Evolutionary conservation across 108 stramenopile genomes (phyloP).

Genomic region (Epipyxis sp.): DNA sequence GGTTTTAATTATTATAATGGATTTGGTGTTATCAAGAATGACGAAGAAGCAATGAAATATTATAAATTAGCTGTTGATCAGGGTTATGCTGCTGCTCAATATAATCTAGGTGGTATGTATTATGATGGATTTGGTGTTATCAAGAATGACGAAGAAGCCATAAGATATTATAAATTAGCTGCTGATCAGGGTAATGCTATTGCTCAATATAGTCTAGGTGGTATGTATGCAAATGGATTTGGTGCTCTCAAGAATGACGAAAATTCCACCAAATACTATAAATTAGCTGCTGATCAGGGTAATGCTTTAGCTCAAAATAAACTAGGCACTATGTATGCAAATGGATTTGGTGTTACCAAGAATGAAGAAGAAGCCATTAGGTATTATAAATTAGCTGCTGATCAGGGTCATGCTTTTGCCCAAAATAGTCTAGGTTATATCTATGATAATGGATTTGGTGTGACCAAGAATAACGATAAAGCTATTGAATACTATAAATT

Average conservation of each 20-base stretch:
- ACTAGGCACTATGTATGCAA: neutral
- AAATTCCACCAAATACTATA: neutral
- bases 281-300: neutral
- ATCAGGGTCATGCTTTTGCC: neutral
- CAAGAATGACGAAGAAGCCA: neutral
- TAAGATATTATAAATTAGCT: neutral
- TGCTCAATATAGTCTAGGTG: neutral
- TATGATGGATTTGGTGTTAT: neutral
- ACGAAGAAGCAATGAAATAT: neutral
- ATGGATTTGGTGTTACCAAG: neutral
- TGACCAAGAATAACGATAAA: neutral
- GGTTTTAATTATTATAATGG: neutral
- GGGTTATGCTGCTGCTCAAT: no score
- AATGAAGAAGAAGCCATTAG: neutral
- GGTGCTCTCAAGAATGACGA: neutral
- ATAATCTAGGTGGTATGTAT: neutral
- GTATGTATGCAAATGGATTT: neutral
- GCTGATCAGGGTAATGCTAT: neutral
- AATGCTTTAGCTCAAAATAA: neutral
- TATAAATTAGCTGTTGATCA: no score
- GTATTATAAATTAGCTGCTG: neutral
- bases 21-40: no score
- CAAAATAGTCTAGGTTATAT: neutral
- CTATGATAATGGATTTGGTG: neutral
- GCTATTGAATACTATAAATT: neutral